Evolutionary conservation across 805 yeast species (phyloP).

Genomic region (Saccharomycopsis schoenii): DNA sequence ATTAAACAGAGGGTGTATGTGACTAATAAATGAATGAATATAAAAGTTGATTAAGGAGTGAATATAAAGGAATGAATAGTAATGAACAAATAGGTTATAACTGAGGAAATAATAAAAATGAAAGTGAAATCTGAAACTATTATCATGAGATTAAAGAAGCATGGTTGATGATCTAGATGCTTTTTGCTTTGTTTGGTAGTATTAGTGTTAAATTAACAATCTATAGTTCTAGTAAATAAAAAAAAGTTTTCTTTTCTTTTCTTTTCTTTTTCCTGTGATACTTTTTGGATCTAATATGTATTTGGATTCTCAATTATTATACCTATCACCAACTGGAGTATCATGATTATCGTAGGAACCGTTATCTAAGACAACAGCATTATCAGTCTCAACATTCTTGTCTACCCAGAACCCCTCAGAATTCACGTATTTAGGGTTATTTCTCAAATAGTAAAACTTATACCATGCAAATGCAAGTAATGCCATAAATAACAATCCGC

Average conservation of each 20-base stretch:
- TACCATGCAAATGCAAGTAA: conserved; percentile 25
- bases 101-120: background rate
- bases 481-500: conserved; percentile 41
- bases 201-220: no score
- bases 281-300: no score
- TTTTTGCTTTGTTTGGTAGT: no score
- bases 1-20: background rate
- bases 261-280: no score
- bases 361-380: background rate
- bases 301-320: background rate
- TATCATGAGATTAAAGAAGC: background rate
- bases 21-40: background rate
- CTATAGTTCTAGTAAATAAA: no score
- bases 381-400: conserved; percentile 10
- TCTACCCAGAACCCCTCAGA: conserved; percentile 20
- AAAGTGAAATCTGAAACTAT: background rate
- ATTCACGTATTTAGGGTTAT: conserved; percentile 17
- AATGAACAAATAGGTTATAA: background rate
- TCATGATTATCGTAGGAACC: background rate
- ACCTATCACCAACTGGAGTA: background rate
- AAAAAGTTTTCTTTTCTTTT: no score
- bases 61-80: background rate
- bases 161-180: background rate
- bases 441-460: conserved; percentile 12
- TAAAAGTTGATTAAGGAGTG: background rate